phyloP scores from a whole-genome alignment of 169 alveolate species.

The Cryptosporidium sp. region DNA sequence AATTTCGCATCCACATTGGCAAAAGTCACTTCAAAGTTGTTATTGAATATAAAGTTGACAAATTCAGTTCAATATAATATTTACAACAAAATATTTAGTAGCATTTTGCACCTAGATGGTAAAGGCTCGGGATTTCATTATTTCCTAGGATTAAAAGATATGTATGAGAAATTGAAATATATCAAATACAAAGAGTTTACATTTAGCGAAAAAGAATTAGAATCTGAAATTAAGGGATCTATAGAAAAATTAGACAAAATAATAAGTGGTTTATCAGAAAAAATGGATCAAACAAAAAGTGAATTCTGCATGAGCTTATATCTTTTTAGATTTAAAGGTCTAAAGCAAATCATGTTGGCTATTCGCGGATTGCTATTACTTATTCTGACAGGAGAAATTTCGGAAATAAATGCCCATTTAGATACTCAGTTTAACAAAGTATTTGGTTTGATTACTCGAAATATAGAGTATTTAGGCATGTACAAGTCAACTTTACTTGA shows the following conservation, averaged over 20 bases:
- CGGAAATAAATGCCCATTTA: neutral
- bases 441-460: neutral
- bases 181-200: neutral
- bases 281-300: neutral
- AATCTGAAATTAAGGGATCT: neutral
- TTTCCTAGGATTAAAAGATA: neutral
- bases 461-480: neutral
- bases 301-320: neutral
- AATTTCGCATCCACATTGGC: neutral
- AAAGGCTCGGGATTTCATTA: neutral
- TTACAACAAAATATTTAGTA: neutral
- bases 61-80: neutral
- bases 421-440: conserved; percentile 1
- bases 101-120: neutral
- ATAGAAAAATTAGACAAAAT: neutral
- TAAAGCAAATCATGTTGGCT: neutral
- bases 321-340: conserved; percentile 14
- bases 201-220: neutral
- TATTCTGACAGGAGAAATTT: neutral
- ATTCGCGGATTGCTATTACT: neutral
- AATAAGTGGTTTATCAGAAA: neutral
- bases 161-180: neutral
- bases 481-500: conserved; percentile 1
- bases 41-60: conserved; percentile 7
- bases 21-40: neutral